Conservation (phyloP, 306 rosid genomes). For the Vicia sativa region DNA sequence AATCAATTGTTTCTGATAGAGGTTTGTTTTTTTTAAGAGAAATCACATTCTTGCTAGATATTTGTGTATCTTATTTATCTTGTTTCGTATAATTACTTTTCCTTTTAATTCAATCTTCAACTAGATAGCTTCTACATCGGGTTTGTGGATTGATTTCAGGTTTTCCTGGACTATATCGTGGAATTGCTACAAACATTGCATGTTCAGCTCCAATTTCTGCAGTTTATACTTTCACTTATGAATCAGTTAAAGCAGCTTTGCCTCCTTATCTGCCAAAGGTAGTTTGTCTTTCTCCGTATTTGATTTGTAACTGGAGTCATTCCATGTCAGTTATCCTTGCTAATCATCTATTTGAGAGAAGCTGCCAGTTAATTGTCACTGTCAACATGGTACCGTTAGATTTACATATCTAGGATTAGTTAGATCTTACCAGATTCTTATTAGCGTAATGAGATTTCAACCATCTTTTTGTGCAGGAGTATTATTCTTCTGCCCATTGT, state of each 20-base stretch:
- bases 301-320: constrained; percentile 30
- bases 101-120: constrained; percentile 27
- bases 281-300: constrained; percentile 35
- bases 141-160: constrained; percentile 60
- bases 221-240: constrained; percentile 86
- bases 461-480: constrained; percentile 63
- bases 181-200: constrained; percentile 79
- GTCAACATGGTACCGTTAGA: constrained; percentile 16
- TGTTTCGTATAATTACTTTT: constrained; percentile 29
- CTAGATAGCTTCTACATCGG: constrained; percentile 27
- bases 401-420: constrained; percentile 15
- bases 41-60: constrained; percentile 11
- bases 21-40: constrained; percentile 55
- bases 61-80: constrained; percentile 23
- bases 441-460: constrained; percentile 38
- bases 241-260: constrained; percentile 84
- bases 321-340: constrained; percentile 13
- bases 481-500: constrained; percentile 79
- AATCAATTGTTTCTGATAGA: constrained; percentile 84
- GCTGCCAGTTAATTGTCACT: constrained; percentile 18
- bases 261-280: constrained; percentile 86
- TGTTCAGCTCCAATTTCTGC: constrained; percentile 98
- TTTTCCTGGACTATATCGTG: constrained; percentile 89
- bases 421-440: constrained; percentile 25
- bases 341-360: constrained; percentile 29